Evolutionary conservation across 768 basidiomycete species (phyloP).

Genomic region (Pleurotus citrinopileatus): DNA sequence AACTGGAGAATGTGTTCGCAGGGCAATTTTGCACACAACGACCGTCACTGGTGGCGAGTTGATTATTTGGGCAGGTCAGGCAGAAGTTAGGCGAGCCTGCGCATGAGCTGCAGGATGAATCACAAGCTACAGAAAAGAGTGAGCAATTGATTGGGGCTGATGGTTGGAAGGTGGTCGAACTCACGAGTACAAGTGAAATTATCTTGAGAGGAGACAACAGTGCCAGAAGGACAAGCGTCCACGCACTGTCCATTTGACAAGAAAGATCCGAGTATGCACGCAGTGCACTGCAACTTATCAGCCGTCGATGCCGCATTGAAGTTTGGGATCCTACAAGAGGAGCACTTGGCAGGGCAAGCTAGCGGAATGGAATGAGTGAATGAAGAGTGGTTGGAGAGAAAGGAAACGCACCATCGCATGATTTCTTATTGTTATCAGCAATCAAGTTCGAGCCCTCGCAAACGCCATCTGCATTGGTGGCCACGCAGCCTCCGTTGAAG

Average conservation of each 20-base stretch:
- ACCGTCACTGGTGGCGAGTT: slow-evolving; percentile 61
- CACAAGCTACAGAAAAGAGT: slow-evolving; percentile 46
- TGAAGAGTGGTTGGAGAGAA: background rate
- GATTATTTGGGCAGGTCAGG: slow-evolving; percentile 62
- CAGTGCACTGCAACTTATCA: slow-evolving; percentile 67
- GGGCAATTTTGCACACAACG: slow-evolving; percentile 75
- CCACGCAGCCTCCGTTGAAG: slow-evolving; percentile 67
- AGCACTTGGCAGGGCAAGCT: slow-evolving; percentile 81
- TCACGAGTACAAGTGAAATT: slow-evolving; percentile 66
- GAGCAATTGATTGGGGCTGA: background rate
- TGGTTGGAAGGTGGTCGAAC: slow-evolving; percentile 17
- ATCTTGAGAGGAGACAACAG: slow-evolving; percentile 69
- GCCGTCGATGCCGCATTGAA: slow-evolving; percentile 67
- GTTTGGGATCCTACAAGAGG: slow-evolving; percentile 66
- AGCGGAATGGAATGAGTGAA: slow-evolving; percentile 2
- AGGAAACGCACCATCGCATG: slow-evolving; percentile 67
- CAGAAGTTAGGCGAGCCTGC: slow-evolving; percentile 68
- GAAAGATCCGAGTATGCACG: slow-evolving; percentile 74
- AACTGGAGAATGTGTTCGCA: slow-evolving; percentile 52
- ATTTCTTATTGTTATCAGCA: slow-evolving; percentile 73
- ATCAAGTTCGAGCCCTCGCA: slow-evolving; percentile 66
- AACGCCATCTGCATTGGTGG: slow-evolving; percentile 61
- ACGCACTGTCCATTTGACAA: slow-evolving; percentile 72
- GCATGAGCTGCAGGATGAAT: slow-evolving; percentile 71
- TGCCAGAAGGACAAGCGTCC: slow-evolving; percentile 66